phyloP scores from a whole-genome alignment of 176 grass and related monocot species.

The Paspalum vaginatum region DNA sequence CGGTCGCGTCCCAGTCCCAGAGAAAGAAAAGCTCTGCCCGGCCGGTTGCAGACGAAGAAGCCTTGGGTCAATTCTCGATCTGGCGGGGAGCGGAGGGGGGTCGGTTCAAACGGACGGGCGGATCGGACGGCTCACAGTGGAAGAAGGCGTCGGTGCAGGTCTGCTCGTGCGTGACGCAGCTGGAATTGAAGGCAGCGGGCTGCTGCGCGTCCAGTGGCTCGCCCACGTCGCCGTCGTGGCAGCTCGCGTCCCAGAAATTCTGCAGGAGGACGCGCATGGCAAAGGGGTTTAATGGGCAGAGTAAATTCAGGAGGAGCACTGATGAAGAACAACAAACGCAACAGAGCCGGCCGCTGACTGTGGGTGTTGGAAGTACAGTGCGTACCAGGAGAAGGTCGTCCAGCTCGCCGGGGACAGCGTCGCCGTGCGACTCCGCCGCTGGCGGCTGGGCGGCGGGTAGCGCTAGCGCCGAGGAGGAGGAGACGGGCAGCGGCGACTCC shows the following conservation, averaged over 20 bases:
- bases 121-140: conserved; percentile 22
- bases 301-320: conserved; percentile 19
- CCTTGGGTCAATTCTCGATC: neutral
- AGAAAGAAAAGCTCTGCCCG: no score
- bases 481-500: conserved; percentile 33
- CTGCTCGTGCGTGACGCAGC: conserved; percentile 40
- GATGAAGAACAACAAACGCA: no score
- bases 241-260: conserved; percentile 75
- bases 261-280: conserved; percentile 14
- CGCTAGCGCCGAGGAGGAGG: conserved; percentile 27
- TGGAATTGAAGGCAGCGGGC: conserved; percentile 48
- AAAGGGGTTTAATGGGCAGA: neutral
- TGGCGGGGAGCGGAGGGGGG: neutral
- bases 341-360: no score
- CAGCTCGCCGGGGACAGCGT: conserved; percentile 42
- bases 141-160: conserved; percentile 14
- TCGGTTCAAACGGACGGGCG: conserved; percentile 10
- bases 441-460: neutral
- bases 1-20: neutral
- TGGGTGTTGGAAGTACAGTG: neutral
- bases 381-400: conserved; percentile 69
- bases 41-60: neutral
- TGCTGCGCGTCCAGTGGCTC: conserved; percentile 16
- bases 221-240: conserved; percentile 50
- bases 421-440: neutral